Base-by-base conservation (phyloP, 164 flowering plant species). In the Vitis labrusca region DNA sequence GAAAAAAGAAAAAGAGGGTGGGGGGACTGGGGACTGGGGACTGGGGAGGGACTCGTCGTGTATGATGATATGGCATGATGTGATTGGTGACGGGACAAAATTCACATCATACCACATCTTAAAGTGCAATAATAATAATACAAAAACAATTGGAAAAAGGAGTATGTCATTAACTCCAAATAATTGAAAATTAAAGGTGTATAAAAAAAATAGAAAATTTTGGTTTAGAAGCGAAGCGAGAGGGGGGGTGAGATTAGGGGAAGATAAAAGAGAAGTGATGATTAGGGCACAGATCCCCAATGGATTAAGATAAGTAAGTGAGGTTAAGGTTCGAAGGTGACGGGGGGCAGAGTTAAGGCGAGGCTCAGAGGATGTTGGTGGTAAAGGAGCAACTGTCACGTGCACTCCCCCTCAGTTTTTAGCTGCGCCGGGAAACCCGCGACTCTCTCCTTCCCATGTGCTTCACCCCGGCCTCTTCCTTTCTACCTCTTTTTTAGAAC, bases 221-320 rank as follows among this genome's bases (percentile, higher is more conserved):
- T 23, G 23, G 23, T 23, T 23, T 23, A 23, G 23, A 23, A 23
- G 23, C 23, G 1, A 23, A 23, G 23, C 23, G 58, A 8, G 16
- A 14, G 9, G 58, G 58, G 17, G 11, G 58, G n/a, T 23, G 17
- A 55, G 17, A 32, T 32, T 32, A 17, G 58, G 58, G 6, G 2
- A 49, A 6, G 53, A 9, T 15, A n/a, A 2, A 11, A 14, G 14
- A 37, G 15, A 44, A 11, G 12, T 77, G 76, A 84, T 85, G 84
- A 82, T 82, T 82, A 85, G 81, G 9, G 81, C 84, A 76, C 81
- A 79, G 84, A 80, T 84, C 84, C 87, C 85, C 12, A 81, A 76
- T 72, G 60, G 17, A 65, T 72, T 52, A 54, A 50, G 6, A 17
- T 61, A n/a, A 51, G 61, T 60, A 47, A 59, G 3, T 44, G 32